Conservation (phyloP, 768 basidiomycete genomes). For the Cystobasidium ongulense region DNA sequence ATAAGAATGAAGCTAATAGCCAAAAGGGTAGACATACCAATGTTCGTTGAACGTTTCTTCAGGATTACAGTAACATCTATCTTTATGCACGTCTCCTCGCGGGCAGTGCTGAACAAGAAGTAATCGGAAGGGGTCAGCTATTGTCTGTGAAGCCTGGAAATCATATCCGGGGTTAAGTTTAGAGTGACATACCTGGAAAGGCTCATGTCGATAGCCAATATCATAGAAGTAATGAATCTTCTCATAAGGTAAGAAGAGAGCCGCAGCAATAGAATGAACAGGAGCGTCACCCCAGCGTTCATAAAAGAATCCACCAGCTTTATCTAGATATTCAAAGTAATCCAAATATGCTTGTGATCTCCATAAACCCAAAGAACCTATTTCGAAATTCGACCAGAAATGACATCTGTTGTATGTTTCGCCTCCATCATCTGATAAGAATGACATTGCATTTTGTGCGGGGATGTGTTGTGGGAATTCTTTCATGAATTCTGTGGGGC, state of each 20-base stretch:
- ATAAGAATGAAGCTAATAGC: background rate
- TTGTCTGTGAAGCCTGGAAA: background rate
- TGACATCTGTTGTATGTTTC: conserved; percentile 67
- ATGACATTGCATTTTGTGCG: conserved; percentile 57
- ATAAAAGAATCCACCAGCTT: conserved; percentile 49
- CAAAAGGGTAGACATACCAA: background rate
- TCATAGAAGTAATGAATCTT: conserved; percentile 90
- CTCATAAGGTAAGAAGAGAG: conserved; percentile 59
- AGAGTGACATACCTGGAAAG: conserved; percentile 79
- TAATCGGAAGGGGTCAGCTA: conserved; percentile 10
- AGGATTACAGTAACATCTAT: conserved; percentile 27
- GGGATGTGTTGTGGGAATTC: conserved; percentile 58
- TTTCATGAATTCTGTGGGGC: conserved; percentile 56
- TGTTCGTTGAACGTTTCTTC: conserved; percentile 28
- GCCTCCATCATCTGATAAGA: conserved; percentile 67
- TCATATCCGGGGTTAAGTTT: conserved; percentile 42
- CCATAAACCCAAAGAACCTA: conserved; percentile 76
- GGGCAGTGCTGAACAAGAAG: conserved; percentile 42
- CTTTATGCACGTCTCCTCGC: conserved; percentile 41
- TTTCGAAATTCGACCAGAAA: conserved; percentile 67
- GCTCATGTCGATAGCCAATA: conserved; percentile 83
- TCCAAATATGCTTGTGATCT: conserved; percentile 68
- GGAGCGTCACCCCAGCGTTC: conserved; percentile 93
- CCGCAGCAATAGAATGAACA: conserved; percentile 80
- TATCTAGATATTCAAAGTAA: conserved; percentile 61